Percentiles rank a stretch among this genome's conserved stretches.
Evolutionary conservation across 352 stramenopile genomes (phyloP).

Genomic region (Phytophthora pisi): DNA sequence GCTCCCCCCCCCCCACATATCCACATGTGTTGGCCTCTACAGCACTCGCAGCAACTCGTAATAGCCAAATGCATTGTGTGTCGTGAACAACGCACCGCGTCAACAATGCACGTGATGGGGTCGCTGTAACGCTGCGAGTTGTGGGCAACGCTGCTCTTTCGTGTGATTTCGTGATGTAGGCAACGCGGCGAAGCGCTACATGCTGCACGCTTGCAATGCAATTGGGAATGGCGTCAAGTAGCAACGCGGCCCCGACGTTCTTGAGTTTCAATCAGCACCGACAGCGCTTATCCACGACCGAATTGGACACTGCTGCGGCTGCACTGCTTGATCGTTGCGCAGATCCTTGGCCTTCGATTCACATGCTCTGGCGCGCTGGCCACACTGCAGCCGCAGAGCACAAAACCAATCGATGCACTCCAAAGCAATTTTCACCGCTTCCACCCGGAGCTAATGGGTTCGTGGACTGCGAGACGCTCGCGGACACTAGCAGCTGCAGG

Average conservation of each 20-base stretch:
- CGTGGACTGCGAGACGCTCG: not conserved
- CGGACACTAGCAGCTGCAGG: constrained; percentile 12
- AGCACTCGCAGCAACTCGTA: constrained; percentile 16
- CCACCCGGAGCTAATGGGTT: constrained; percentile 6
- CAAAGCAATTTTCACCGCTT: not conserved
- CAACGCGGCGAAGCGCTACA: not conserved
- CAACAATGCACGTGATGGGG: constrained; percentile 11
- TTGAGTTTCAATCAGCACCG: not conserved
- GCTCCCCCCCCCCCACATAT: not conserved
- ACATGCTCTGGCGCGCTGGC: not conserved
- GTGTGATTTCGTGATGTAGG: not conserved
- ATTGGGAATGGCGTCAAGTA: not conserved
- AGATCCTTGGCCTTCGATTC: not conserved
- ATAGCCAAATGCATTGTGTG: constrained; percentile 3
- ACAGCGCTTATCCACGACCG: not conserved
- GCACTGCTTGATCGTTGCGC: not conserved
- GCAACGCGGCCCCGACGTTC: not conserved
- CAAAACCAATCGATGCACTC: not conserved
- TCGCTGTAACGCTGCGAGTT: constrained; percentile 21
- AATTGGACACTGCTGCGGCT: not conserved
- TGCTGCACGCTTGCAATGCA: not conserved
- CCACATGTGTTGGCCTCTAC: constrained; percentile 12
- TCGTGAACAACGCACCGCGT: not conserved
- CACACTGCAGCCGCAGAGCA: constrained; percentile 5
- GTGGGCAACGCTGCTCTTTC: not conserved